These are phyloP conservation scores for Cercospora brassicicola DNA, from an alignment of 2,329 filamentous ascomycete genomes.

Conservation along the genomic window DNA sequence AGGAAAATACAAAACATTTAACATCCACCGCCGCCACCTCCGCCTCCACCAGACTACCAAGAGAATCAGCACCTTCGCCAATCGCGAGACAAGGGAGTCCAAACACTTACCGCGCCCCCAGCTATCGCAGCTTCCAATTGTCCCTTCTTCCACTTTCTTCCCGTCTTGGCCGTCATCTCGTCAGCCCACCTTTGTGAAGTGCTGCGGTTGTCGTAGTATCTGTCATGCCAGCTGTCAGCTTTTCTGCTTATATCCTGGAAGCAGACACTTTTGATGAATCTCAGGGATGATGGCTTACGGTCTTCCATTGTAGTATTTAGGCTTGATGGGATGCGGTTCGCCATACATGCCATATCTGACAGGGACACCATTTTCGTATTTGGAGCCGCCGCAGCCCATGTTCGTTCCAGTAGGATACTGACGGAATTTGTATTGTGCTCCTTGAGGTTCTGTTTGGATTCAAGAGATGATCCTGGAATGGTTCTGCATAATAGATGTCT, in stretches of 20 bases:
- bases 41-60: not conserved
- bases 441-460: no score
- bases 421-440: not conserved
- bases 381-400: constrained; percentile 1
- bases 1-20: no score
- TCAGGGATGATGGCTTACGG: not conserved
- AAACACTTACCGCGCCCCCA: not conserved
- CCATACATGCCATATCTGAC: not conserved
- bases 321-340: not conserved
- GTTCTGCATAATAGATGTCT: not conserved
- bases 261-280: no score
- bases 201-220: not conserved
- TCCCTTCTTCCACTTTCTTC: not conserved
- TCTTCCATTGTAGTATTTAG: not conserved
- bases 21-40: not conserved
- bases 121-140: not conserved
- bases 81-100: no score
- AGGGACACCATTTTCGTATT: not conserved
- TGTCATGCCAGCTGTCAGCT: no score
- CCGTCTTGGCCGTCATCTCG: constrained; percentile 1
- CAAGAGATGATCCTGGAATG: no score
- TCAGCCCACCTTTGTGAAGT: not conserved
- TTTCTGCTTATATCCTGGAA: no score
- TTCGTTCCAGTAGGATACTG: not conserved
- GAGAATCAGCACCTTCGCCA: not conserved